A percentile compares a stretch with the other conserved stretches of the same genome.
Conservation (phyloP, 306 rosid species). For the Vigna radiata region DNA sequence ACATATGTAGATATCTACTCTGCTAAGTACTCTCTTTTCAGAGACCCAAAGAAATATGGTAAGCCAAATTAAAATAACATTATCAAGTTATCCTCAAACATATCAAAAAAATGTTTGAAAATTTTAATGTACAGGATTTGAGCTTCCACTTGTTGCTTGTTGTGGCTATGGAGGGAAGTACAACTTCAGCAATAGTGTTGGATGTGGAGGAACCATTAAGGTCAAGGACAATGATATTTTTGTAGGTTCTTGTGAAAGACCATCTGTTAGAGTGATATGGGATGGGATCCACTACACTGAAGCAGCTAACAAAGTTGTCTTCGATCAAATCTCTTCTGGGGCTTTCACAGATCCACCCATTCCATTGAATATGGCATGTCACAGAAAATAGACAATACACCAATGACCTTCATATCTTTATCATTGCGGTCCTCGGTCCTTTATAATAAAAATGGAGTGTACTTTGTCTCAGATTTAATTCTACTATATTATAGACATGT, state of each 20-base stretch:
- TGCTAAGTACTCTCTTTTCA: conserved; percentile 47
- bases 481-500: too few species aligned
- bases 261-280: conserved; percentile 50
- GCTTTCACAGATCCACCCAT: conserved; percentile 57
- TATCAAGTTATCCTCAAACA: background rate
- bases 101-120: background rate
- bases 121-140: conserved; percentile 53
- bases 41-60: conserved; percentile 56
- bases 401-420: background rate
- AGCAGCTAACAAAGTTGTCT: conserved; percentile 55
- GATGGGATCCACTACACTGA: conserved; percentile 65
- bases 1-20: conserved; percentile 63
- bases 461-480: background rate
- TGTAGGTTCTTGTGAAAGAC: conserved; percentile 41
- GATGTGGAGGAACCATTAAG: conserved; percentile 42
- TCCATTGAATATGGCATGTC: conserved; percentile 52
- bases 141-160: conserved; percentile 49
- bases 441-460: background rate
- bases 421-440: background rate
- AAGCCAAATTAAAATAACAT: conserved; percentile 5
- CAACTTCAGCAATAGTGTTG: conserved; percentile 35
- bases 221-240: conserved; percentile 7
- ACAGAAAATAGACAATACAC: background rate
- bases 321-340: conserved; percentile 51
- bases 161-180: conserved; percentile 69